Evolutionary conservation across 108 stramenopile species (phyloP).

Genomic region (Conticribra weissflogii): DNA sequence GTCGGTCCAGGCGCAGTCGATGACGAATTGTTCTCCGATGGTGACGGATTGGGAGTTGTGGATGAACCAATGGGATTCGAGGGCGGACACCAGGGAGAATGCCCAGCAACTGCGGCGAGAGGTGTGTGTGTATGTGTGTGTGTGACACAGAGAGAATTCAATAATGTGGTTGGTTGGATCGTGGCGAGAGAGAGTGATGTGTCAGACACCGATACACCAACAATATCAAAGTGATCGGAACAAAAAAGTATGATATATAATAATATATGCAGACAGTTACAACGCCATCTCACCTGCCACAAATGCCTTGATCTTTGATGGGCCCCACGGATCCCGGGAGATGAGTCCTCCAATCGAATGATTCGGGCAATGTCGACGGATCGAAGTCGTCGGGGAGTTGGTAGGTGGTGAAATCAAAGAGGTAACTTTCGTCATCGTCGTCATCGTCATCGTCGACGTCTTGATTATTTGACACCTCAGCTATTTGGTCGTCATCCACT

Average conservation of each 20-base stretch:
- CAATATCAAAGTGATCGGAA: neutral
- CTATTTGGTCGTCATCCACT: neutral
- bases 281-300: slow-evolving; percentile 45
- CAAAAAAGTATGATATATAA: neutral
- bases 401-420: slow-evolving; percentile 13
- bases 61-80: slow-evolving; percentile 42
- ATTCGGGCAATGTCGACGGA: slow-evolving; percentile 27
- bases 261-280: neutral
- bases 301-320: slow-evolving; percentile 71
- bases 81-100: slow-evolving; percentile 46
- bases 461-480: neutral
- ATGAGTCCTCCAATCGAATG: slow-evolving; percentile 38
- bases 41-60: slow-evolving; percentile 18
- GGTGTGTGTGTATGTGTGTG: neutral
- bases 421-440: slow-evolving; percentile 4
- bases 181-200: too few relatives aligned
- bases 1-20: slow-evolving; percentile 29
- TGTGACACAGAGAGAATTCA: too few relatives aligned
- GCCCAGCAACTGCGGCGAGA: slow-evolving; percentile 53
- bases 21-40: slow-evolving; percentile 36
- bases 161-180: too few relatives aligned
- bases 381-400: slow-evolving; percentile 31
- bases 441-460: slow-evolving; percentile 8
- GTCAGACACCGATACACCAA: too few relatives aligned
- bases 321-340: slow-evolving; percentile 52